Evolutionary conservation across 495 filamentous ascomycete genomes (phyloP).

Genomic region (Letharia columbiana): DNA sequence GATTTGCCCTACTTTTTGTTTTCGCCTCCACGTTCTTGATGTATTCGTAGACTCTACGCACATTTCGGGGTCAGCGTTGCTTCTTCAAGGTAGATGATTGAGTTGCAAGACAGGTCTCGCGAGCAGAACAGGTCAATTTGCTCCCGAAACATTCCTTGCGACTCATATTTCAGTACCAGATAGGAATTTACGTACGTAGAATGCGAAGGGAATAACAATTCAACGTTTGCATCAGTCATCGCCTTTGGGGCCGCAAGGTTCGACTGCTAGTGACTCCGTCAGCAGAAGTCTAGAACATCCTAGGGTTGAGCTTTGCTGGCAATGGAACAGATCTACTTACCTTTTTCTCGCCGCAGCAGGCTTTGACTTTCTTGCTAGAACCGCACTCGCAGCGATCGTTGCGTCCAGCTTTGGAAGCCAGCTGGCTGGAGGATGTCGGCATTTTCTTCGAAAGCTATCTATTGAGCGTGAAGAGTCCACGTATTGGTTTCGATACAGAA

Average conservation of each 20-base stretch:
- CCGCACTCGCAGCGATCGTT: neutral
- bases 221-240: neutral
- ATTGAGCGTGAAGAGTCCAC: neutral
- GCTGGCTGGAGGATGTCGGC: neutral
- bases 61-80: too few relatives aligned
- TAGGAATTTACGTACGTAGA: neutral
- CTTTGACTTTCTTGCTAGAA: neutral
- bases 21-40: neutral
- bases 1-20: neutral
- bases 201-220: neutral
- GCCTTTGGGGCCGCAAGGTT: neutral
- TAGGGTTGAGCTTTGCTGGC: neutral
- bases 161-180: too few relatives aligned
- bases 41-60: neutral
- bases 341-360: neutral
- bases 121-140: too few relatives aligned
- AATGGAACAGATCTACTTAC: neutral
- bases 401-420: neutral
- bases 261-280: neutral
- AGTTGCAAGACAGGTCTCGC: too few relatives aligned
- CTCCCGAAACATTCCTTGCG: too few relatives aligned
- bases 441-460: neutral
- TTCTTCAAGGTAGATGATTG: too few relatives aligned
- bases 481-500: neutral
- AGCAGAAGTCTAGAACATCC: neutral